Evolutionary conservation across 2,329 filamentous ascomycete species (phyloP).

Genomic region (Bertia moriformis): DNA sequence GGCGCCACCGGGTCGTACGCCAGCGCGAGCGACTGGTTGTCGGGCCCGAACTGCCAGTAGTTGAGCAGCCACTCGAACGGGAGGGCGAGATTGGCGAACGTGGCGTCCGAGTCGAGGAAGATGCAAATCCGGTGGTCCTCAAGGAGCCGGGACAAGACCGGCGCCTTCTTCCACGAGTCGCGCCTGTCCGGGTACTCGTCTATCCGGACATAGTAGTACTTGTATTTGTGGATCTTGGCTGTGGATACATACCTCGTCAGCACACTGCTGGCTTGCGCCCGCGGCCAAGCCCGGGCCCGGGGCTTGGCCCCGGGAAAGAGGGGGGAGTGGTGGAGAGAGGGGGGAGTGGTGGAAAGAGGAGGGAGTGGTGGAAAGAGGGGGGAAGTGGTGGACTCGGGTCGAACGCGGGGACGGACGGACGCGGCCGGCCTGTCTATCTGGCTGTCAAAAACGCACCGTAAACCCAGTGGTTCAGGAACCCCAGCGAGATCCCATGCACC

Average conservation of each 20-base stretch:
- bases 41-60: conserved; percentile 25
- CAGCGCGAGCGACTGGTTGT: conserved; percentile 20
- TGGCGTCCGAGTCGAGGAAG: conserved; percentile 28
- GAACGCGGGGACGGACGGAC: no score
- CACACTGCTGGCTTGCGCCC: no score
- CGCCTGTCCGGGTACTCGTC: conserved; percentile 22
- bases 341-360: no score
- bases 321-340: no score
- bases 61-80: conserved; percentile 31
- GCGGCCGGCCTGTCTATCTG: neutral
- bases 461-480: conserved; percentile 27
- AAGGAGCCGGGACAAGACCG: conserved; percentile 24
- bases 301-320: no score
- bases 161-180: conserved; percentile 29
- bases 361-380: no score
- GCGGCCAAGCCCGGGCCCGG: no score
- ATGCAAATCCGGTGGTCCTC: conserved; percentile 25
- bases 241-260: no score
- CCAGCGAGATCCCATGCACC: conserved; percentile 21
- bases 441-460: conserved; percentile 12
- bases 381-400: no score
- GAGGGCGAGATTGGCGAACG: conserved; percentile 25
- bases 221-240: conserved; percentile 28
- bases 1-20: conserved; percentile 20
- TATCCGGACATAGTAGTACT: conserved; percentile 27